Conservation (phyloP, 2,329 filamentous ascomycete genomes). For the Fusarium sp. region DNA sequence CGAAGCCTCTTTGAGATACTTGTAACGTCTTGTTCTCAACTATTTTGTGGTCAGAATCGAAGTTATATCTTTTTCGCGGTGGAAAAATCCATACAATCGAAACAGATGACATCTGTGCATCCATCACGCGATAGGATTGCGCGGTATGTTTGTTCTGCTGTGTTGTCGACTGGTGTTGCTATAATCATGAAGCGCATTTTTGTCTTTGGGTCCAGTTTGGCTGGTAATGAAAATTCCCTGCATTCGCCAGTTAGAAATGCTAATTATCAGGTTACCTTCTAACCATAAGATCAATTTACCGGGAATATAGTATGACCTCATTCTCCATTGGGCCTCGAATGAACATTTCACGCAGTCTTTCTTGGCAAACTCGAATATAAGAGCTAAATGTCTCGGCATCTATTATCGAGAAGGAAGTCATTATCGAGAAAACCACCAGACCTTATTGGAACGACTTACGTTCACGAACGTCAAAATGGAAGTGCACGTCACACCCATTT, state of each 20-base stretch:
- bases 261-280: no score
- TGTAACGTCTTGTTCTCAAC: rapidly evolving
- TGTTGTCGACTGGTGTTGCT: rapidly evolving
- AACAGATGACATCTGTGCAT: rapidly evolving
- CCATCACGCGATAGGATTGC: rapidly evolving
- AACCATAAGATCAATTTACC: rapidly evolving
- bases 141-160: rapidly evolving
- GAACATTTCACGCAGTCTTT: rapidly evolving
- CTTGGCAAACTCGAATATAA: rapidly evolving
- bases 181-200: rapidly evolving
- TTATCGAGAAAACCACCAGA: rapidly evolving
- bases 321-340: rapidly evolving
- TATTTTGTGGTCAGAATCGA: background rate
- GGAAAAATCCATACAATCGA: rapidly evolving
- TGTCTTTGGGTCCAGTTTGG: rapidly evolving
- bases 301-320: rapidly evolving
- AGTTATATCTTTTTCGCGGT: no score
- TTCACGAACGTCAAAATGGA: background rate
- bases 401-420: rapidly evolving
- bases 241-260: rapidly evolving
- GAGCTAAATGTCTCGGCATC: rapidly evolving
- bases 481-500: rapidly evolving
- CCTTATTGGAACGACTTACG: rapidly evolving
- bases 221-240: rapidly evolving
- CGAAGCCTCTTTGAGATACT: background rate